These are phyloP conservation scores for Ogataea pignaliae DNA, from an alignment of 805 yeast genomes.

Conservation along the genomic window DNA sequence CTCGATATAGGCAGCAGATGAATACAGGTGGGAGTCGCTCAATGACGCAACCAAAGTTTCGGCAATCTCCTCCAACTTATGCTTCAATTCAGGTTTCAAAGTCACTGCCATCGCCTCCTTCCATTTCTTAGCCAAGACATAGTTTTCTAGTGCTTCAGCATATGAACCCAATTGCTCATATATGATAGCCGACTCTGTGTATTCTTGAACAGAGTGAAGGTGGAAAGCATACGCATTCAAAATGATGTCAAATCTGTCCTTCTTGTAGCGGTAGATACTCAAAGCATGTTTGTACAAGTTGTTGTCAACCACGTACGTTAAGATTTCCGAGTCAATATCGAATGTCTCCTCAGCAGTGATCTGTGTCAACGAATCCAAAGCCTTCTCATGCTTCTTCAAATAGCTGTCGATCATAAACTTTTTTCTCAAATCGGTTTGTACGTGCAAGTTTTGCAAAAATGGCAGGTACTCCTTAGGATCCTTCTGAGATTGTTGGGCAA, in stretches of 20 bases:
- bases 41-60: slow-evolving; percentile 56
- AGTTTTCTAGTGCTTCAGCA: slow-evolving; percentile 65
- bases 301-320: slow-evolving; percentile 66
- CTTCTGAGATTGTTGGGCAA: slow-evolving; percentile 95
- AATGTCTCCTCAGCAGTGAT: slow-evolving; percentile 33
- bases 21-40: slow-evolving; percentile 64
- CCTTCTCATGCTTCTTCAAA: slow-evolving; percentile 63
- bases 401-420: slow-evolving; percentile 76
- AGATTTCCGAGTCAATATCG: slow-evolving; percentile 50
- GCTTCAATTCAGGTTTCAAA: slow-evolving; percentile 35
- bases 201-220: slow-evolving; percentile 52
- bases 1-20: slow-evolving; percentile 78
- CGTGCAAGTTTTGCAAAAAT: slow-evolving; percentile 75
- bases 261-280: slow-evolving; percentile 53
- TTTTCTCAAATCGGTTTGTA: slow-evolving; percentile 60
- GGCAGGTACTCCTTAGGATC: slow-evolving; percentile 98
- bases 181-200: slow-evolving; percentile 71
- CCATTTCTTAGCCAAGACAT: slow-evolving; percentile 73
- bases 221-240: slow-evolving; percentile 58
- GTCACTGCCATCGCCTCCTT: slow-evolving; percentile 72
- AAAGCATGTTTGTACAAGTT: slow-evolving; percentile 68
- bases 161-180: slow-evolving; percentile 62
- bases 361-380: slow-evolving; percentile 59
- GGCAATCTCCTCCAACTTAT: slow-evolving; percentile 42
- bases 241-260: slow-evolving; percentile 48